phyloP scores from a whole-genome alignment of 2,329 filamentous ascomycete species.

The Fusarium floridanum region DNA sequence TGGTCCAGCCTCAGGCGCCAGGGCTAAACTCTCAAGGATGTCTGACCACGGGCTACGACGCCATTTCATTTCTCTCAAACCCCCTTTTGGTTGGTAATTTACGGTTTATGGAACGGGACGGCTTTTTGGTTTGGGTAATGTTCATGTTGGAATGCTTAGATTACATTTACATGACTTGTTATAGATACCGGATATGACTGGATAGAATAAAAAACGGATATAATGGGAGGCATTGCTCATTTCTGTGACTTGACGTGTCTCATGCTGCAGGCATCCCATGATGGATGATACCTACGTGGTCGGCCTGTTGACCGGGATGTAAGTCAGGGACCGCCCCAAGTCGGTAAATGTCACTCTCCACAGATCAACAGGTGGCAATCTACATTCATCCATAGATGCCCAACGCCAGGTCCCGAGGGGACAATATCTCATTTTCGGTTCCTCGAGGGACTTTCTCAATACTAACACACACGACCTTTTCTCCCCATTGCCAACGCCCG shows the following conservation, averaged over 20 bases:
- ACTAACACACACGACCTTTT: not conserved
- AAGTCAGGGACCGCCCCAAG: not conserved
- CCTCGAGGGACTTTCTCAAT: not conserved
- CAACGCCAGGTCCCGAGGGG: not conserved
- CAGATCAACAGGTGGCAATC: not conserved
- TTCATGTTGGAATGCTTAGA: not conserved
- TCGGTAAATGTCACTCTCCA: not conserved
- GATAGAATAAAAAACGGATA: not conserved
- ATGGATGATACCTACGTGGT: not conserved
- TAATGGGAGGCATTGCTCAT: not conserved
- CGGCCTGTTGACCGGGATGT: not conserved
- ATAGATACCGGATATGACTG: not conserved
- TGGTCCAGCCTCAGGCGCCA: not conserved
- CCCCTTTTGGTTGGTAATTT: not conserved
- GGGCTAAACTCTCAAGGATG: not conserved
- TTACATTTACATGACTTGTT: not conserved
- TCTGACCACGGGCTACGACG: not conserved
- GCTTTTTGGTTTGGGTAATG: not conserved
- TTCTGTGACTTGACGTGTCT: not conserved
- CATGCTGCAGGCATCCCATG: not conserved
- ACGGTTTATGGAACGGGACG: not conserved
- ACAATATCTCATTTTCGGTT: not conserved
- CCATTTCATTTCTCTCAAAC: slow-evolving; percentile 1
- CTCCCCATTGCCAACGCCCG: not conserved
- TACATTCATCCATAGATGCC: not conserved